Base-by-base conservation (phyloP, 2,329 filamentous ascomycete species). In the Fusarium kyushuense region DNA sequence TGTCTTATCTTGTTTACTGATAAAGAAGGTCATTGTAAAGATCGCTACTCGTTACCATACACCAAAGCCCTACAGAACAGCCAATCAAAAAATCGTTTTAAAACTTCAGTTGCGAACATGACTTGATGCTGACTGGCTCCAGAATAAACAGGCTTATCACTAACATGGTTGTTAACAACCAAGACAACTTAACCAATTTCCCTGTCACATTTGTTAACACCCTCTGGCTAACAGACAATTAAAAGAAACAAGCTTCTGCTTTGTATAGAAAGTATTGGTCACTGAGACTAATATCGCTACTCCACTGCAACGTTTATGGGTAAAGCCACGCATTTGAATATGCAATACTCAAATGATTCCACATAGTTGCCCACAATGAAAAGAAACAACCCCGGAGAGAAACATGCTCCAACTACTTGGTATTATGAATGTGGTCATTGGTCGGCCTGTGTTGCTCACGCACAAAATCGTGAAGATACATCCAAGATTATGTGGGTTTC, bases 81-180 rank as follows among this genome's bases (percentile, higher is more conserved):
- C 67, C 58, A 51, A 64, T 60, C 42, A 64, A 25, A 51, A 25
- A 49, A 30, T 51, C n/a, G 41, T n/a, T 13, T 53, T 59, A 62
- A 29, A 13, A 47, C 23, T 33, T 33, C 61, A 33, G 42, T 53
- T 63, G 53, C 41, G 30, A 21, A 17, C 16, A 55, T 67, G 45
- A 48, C 42, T 53, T 33, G 41, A 55, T n/a, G 16, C n/a, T 51
- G 23, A 52, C 42, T 45, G 27, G n/a, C 16, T 45, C n/a, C 8
- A 19, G 27, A n/a, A 49, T 17, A n/a, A 38, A 49, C n/a, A 30
- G n/a, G 43, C 23, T 33, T 17, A 27, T 13, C 19, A 17, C 1
- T 12, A 32, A 51, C 42, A 23, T 5, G 6, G 16, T 27, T 62
- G 57, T 35, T 46, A 62, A n/a, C 8, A 27, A 8, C 5, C 3